Evolutionary conservation across 108 stramenopile genomes (phyloP), one percentile per base, ranked within the genome.

Genomic region (Thalassiosira profunda): DNA sequence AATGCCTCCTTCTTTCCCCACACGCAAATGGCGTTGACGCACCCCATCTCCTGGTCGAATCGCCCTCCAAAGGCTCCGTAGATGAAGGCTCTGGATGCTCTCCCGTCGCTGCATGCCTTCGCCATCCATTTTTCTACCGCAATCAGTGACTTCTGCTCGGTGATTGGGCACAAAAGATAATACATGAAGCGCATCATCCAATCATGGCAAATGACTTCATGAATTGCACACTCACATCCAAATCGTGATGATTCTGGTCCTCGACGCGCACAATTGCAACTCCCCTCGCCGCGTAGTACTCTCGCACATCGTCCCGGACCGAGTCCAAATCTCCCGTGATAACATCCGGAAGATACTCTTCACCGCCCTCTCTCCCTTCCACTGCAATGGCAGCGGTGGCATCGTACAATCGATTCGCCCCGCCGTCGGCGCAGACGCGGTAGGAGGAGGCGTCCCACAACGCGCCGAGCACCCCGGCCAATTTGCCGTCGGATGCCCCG

Each of bases 321-420:
- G 94, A 96, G 76, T 98, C 97, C 60, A 98, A 81, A 84, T 98
- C 97, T 11, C 97, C 97, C 6, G 88, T 82, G 49, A 98, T 96
- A 12, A 82, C 65, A 55, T 96, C 80, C 11, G 97, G 97, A 33
- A 96, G 45, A 26, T 59, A 86, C 0, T 41, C 29, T 11, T 3
- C 31, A 20, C 41, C 54, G 25, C 59, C 55, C 14, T 20, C 31
- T 8, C 52, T 40, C 57, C 3, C 29, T 18, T 45, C 12, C 8
- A 43, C 53, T 18, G 64, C 44, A n/a, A 11, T 40, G 9, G 7
- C 14, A 26, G 43, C 47, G 35, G 76, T 74, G 34, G 81, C 84
- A 36, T 90, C 82, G 60, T 93, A 87, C 7, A 98, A 78, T 36
- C 97, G 87, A 78, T 98, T 98, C 61, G 96, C 97, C 15, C 96